Conservation (phyloP, 495 filamentous ascomycete species). For the Parathielavia appendiculata region DNA sequence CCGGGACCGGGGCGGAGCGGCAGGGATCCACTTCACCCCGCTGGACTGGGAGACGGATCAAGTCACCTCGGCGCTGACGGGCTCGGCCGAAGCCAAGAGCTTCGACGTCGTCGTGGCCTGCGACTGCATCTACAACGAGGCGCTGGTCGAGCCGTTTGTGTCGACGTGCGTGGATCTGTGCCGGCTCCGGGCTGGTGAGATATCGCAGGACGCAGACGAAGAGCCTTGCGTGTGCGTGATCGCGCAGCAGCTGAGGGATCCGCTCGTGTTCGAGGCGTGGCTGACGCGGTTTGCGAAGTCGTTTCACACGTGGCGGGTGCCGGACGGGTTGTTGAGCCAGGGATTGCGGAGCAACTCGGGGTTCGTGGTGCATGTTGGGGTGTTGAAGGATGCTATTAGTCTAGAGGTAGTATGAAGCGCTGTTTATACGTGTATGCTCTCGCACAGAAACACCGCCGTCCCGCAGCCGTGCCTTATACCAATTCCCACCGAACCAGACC, state of each 20-base stretch:
- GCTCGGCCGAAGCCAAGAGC: constrained; percentile 22
- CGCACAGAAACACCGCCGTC: too few relatives aligned
- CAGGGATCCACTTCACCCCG: constrained; percentile 41
- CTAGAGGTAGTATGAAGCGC: background rate
- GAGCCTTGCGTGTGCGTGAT: constrained; percentile 55
- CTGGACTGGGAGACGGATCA: constrained; percentile 68
- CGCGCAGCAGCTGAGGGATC: constrained; percentile 78
- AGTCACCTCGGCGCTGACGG: constrained; percentile 38
- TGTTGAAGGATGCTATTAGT: constrained; percentile 37
- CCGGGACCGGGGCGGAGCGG: background rate
- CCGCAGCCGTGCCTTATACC: constrained; percentile 34
- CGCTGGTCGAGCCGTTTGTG: constrained; percentile 76
- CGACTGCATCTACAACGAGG: constrained; percentile 88
- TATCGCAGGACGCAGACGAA: background rate
- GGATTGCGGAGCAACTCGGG: constrained; percentile 55
- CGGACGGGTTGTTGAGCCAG: constrained; percentile 48
- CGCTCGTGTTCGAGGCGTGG: constrained; percentile 83
- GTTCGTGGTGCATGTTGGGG: constrained; percentile 62
- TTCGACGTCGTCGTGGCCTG: constrained; percentile 71
- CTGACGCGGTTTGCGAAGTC: constrained; percentile 55
- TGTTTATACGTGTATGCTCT: background rate
- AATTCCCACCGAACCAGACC: constrained; percentile 68
- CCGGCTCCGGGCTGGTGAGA: constrained; percentile 42
- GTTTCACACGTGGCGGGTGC: constrained; percentile 77
- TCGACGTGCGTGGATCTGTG: constrained; percentile 77